phyloP scores from a whole-genome alignment of 73 alveolate species.

The Blepharisma stoltei region DNA sequence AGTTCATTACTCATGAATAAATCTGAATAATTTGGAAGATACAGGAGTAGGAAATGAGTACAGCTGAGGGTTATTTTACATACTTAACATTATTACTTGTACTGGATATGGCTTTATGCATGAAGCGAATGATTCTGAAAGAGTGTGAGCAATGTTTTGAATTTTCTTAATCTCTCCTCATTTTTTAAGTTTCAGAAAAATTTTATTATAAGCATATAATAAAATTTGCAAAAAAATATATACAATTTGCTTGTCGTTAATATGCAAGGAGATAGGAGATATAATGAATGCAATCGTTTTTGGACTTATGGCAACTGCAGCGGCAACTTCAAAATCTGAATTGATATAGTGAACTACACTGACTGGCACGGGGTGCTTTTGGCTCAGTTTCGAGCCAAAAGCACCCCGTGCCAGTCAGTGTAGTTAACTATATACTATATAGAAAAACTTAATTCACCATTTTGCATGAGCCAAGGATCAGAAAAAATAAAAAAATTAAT shows the following conservation, averaged over 20 bases:
- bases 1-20: constrained; percentile 39
- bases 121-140: constrained; percentile 42
- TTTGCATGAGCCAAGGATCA: not conserved
- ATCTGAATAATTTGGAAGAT: not conserved
- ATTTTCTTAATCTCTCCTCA: no score
- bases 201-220: no score
- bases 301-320: constrained; percentile 55
- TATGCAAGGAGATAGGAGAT: no score
- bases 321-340: not conserved
- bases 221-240: no score
- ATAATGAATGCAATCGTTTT: constrained; percentile 55
- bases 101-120: constrained; percentile 57
- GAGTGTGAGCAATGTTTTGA: constrained; percentile 43
- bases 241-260: no score
- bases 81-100: constrained; percentile 48
- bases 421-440: no score
- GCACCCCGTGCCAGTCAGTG: no score
- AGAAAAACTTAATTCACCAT: constrained; percentile 5
- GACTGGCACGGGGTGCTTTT: no score
- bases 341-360: no score
- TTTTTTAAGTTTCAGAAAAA: no score
- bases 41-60: constrained; percentile 15
- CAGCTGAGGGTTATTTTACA: constrained; percentile 37
- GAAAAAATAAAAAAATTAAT: not conserved
- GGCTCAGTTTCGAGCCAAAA: no score